Evolutionary conservation across 1,284 basidiomycete species (phyloP), one percentile per base, ranked within the genome.

Genomic region (Cutaneotrichosporon cutaneum): DNA sequence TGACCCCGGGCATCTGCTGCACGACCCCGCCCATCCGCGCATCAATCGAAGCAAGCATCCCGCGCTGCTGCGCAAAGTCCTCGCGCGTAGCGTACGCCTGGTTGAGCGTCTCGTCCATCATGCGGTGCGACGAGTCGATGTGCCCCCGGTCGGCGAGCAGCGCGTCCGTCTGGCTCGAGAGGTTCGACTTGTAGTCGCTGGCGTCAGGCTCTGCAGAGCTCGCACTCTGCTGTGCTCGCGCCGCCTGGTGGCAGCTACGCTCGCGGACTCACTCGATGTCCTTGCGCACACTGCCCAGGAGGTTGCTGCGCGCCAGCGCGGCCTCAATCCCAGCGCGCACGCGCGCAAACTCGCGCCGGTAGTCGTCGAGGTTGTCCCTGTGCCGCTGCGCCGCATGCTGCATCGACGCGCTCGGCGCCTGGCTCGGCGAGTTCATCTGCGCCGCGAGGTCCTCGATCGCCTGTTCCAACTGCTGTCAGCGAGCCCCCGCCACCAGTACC

Each of bases 1-100:
- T 95, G 67, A 99, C 88, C 1, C 94, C 94, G 11, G 96, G 95
- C 77, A 99, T 89, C 35, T 90, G 88, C 69, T 85, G 87, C 21
- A 95, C 81, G 21, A 94, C 90, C 56, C 87, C 84, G 54, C 84
- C 80, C 87, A 99, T 94, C 24, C 94, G 86, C 10, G 86, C 82
- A 74, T 91, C 90, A 68, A 96, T 92, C 22, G 86, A 84, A 10
- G 85, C 80, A 44, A 99, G 81, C 32, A 88, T 86, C 5, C 83
- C 78, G 21, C 91, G 84, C 79, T 99, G 96, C 55, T 87, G 85
- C n/a, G 84, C 82, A 78, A 99, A 96, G 76, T 98, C 94, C 36
- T 90, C 84, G n/a, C 95, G 87, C 0, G 95, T 98, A 69, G 94
- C 95, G 72, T 97, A 96, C 32, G 96, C 96, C 87, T 99, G 95